Evolutionary conservation across 2,329 filamentous ascomycete genomes (phyloP), one percentile per base, ranked within the genome.

Genomic region (Aspergillus sp.): DNA sequence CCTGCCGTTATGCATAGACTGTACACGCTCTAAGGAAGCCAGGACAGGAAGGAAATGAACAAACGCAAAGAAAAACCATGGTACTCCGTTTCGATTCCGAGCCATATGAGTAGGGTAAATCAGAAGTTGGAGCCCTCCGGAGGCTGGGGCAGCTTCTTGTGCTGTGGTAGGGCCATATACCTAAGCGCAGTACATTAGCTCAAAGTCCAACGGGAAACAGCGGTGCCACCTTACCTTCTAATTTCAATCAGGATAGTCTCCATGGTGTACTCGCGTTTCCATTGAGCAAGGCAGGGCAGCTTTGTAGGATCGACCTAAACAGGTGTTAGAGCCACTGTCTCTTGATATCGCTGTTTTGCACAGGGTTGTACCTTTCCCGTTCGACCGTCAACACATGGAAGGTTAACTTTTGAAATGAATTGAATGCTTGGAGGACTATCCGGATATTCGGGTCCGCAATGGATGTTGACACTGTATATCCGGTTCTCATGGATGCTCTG

Each of bases 391-490:
- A 98, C 93, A 61, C 91, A 95, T 27, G 93, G 93, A n/a, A 97
- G 80, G 72, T 97, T 96, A 72, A 98, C 85, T 69, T 89, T 87
- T 60, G 87, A 95, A 59, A 93, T 83, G 70, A 98, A 98, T 61
- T 91, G 84, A 60, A 98, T 88, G 40, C 85, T 83, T 0, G 93
- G 93, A 37, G 93, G 93, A 50, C 81, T 75, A 65, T 95, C 90
- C 41, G 93, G 93, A 68, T 98, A 98, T 45, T 87, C 76, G 39
- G 83, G 77, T 50, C 90, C 90, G 74, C 93, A 98, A 74, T 95
- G 86, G 74, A 98, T 95, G 71, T 91, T 94, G 60, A 98, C 80
- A 57, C 89, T 94, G 78, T 98, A 98, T 73, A 98, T 98, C 61
- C 93, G 87, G 73, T 98, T 98, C 77, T 98, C 93, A 67, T 97